Evolutionary conservation across 2,329 filamentous ascomycete species (phyloP).

Genomic region (Bipolaris victoriae): DNA sequence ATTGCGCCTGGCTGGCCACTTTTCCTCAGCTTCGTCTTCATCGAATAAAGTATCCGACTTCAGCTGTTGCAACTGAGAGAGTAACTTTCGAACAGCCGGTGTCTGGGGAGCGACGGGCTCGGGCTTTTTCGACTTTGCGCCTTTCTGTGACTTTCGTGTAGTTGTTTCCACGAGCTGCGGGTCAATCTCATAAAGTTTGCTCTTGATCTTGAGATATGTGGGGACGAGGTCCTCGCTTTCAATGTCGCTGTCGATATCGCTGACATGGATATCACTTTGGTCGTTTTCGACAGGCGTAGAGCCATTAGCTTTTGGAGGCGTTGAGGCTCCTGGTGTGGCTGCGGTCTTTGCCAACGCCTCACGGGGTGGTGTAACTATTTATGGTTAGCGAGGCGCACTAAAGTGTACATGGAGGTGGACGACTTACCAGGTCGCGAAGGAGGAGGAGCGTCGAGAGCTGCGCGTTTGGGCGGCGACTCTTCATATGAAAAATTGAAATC

Average conservation of each 20-base stretch:
- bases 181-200: slow-evolving; percentile 55
- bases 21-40: slow-evolving; percentile 52
- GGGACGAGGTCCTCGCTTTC: slow-evolving; percentile 64
- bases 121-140: slow-evolving; percentile 26
- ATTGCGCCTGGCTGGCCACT: slow-evolving; percentile 54
- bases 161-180: slow-evolving; percentile 63
- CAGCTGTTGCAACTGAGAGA: slow-evolving; percentile 76
- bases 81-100: slow-evolving; percentile 67
- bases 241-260: slow-evolving; percentile 58
- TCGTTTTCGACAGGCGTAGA: slow-evolving; percentile 19
- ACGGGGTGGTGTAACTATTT: slow-evolving; percentile 14
- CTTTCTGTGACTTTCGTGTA: slow-evolving; percentile 40
- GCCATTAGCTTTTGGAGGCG: slow-evolving; percentile 5
- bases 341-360: slow-evolving; percentile 2
- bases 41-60: slow-evolving; percentile 67
- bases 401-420: neutral
- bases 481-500: slow-evolving; percentile 77
- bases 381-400: slow-evolving; percentile 1
- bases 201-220: slow-evolving; percentile 77
- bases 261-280: slow-evolving; percentile 49
- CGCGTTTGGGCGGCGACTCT: slow-evolving; percentile 27
- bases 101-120: slow-evolving; percentile 31
- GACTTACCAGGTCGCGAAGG: slow-evolving; percentile 39
- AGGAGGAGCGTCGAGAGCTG: slow-evolving; percentile 23
- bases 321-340: neutral